These are phyloP conservation scores for Yamadazyma ubonensis DNA, from an alignment of 805 yeast genomes.

Conservation along the genomic window DNA sequence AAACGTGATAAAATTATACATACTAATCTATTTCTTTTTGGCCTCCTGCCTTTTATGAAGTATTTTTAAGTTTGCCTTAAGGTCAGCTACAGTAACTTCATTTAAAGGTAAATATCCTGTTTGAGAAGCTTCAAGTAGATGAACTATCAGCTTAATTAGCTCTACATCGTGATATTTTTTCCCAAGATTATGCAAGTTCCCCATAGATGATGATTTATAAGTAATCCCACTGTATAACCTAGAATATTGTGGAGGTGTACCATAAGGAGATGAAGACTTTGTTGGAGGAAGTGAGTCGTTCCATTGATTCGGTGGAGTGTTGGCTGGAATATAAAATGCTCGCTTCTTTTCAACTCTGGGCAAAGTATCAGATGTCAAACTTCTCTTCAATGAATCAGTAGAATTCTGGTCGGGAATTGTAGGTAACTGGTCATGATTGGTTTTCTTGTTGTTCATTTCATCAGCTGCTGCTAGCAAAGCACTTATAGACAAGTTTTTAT, in stretches of 20 bases:
- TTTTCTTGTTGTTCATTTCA: conserved; percentile 7
- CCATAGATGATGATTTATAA: conserved; percentile 11
- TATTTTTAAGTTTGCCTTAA: conserved; percentile 21
- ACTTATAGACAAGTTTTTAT: conserved; percentile 11
- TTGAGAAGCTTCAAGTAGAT: conserved; percentile 21
- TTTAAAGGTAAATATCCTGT: conserved; percentile 21
- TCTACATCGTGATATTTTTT: conserved; percentile 14
- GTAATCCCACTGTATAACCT: conserved; percentile 12
- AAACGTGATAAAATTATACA: not conserved
- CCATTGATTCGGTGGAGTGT: conserved; percentile 8
- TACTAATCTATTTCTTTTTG: not conserved
- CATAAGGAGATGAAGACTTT: conserved; percentile 14
- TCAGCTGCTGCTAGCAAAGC: conserved; percentile 17
- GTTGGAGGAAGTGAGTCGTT: conserved; percentile 20
- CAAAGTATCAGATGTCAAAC: conserved; percentile 1
- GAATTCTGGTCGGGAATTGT: not conserved
- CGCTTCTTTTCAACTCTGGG: conserved; percentile 1
- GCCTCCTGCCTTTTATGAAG: conserved; percentile 8
- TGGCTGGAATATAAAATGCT: not conserved
- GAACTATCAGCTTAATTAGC: conserved; percentile 13
- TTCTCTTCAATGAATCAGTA: conserved; percentile 4
- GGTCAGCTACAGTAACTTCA: conserved; percentile 24
- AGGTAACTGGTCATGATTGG: not conserved
- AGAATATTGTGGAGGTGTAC: conserved; percentile 5
- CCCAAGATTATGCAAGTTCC: conserved; percentile 5